Percentiles rank a stretch among this genome's conserved stretches.
These are phyloP conservation scores for Teratosphaeria gauchensis DNA, from an alignment of 2,329 filamentous ascomycete species.

Conservation along the genomic window DNA sequence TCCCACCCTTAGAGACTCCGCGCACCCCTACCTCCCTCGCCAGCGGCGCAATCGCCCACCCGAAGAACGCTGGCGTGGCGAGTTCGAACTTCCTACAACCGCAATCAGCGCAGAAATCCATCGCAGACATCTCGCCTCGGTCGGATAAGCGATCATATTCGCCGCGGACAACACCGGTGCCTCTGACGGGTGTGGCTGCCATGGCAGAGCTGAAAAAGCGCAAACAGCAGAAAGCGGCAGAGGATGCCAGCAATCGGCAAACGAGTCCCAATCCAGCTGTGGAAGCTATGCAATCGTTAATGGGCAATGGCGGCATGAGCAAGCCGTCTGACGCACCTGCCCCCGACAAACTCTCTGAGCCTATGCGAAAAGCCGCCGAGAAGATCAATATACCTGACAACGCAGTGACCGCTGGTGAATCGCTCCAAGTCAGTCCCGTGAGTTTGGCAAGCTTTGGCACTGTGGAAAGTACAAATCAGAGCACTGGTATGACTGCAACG, in stretches of 20 bases:
- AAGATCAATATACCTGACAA: conserved; percentile 41
- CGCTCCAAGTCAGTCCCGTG: conserved; percentile 43
- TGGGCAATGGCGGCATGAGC: conserved; percentile 35
- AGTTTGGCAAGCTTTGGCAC: conserved; percentile 47
- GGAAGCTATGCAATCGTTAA: conserved; percentile 35
- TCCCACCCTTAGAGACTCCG: conserved; percentile 27
- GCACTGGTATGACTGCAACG: conserved; percentile 34
- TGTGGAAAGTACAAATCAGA: conserved; percentile 35
- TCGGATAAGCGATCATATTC: conserved; percentile 31
- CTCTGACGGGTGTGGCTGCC: conserved; percentile 38
- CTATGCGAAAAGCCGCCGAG: conserved; percentile 38
- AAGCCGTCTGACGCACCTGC: conserved; percentile 35
- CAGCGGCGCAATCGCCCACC: conserved; percentile 16
- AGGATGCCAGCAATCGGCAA: conserved; percentile 24
- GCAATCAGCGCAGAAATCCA: conserved; percentile 11
- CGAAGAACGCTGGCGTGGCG: conserved; percentile 11
- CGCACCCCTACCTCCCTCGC: conserved; percentile 32
- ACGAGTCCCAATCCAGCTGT: conserved; percentile 41
- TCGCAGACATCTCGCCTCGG: conserved; percentile 29
- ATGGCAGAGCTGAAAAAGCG: conserved; percentile 39
- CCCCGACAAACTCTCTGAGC: conserved; percentile 37
- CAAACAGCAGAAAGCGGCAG: conserved; percentile 28
- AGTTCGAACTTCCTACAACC: conserved; percentile 16
- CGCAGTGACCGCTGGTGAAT: conserved; percentile 21
- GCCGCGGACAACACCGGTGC: conserved; percentile 18